Conservation (phyloP, 495 filamentous ascomycete species). For the Podospora australis region DNA sequence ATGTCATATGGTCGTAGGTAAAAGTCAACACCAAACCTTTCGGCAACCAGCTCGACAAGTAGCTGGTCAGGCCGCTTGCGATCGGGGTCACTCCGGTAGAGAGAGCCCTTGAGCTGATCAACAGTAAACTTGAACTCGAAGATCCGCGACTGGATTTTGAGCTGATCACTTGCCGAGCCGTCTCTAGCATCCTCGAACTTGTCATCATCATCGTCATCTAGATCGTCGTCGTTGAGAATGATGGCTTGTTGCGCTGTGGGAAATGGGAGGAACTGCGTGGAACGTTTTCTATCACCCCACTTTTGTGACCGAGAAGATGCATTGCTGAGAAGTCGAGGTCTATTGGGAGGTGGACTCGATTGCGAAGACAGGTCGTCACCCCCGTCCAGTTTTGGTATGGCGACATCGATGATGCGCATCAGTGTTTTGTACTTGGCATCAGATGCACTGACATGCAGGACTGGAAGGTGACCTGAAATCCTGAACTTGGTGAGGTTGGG, state of each 20-base stretch:
- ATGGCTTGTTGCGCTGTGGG: slow-evolving; percentile 64
- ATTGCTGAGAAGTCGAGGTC: slow-evolving; percentile 46
- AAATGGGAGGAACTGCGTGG: slow-evolving; percentile 43
- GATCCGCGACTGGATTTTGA: slow-evolving; percentile 74
- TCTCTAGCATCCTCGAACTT: slow-evolving; percentile 58
- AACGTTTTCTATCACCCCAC: slow-evolving; percentile 23
- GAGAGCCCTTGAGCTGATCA: slow-evolving; percentile 82
- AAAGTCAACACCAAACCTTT: slow-evolving; percentile 80
- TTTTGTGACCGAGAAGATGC: slow-evolving; percentile 30
- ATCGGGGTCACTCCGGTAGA: slow-evolving; percentile 81
- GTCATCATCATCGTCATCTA: slow-evolving; percentile 56
- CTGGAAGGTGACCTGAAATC: slow-evolving; percentile 84
- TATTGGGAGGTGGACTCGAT: slow-evolving; percentile 35
- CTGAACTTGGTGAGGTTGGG: slow-evolving; percentile 89
- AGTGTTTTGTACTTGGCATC: slow-evolving; percentile 93
- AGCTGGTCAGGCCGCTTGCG: slow-evolving; percentile 70
- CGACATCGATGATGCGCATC: slow-evolving; percentile 94
- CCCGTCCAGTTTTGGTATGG: slow-evolving; percentile 75
- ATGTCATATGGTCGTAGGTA: slow-evolving; percentile 86
- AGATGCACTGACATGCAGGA: slow-evolving; percentile 84
- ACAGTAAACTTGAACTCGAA: slow-evolving; percentile 97
- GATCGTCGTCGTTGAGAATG: slow-evolving; percentile 71
- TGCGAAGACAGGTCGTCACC: slow-evolving; percentile 30
- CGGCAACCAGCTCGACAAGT: slow-evolving; percentile 84
- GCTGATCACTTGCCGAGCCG: slow-evolving; percentile 48